Base-by-base conservation (phyloP, 352 stramenopile species). In the Globisporangium mamillatum region DNA sequence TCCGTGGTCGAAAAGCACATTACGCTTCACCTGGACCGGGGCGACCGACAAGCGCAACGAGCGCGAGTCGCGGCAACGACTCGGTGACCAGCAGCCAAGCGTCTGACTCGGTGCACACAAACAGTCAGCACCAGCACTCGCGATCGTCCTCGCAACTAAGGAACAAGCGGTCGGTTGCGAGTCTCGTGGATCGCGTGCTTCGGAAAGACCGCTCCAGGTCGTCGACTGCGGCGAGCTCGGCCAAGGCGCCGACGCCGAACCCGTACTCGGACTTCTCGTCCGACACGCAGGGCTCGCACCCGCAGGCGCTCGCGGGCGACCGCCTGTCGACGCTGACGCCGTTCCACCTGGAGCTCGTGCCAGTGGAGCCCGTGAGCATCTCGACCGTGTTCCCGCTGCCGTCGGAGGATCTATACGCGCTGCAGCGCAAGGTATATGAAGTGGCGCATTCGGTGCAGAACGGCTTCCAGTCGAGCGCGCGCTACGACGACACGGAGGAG, bases 361-460 rank as follows among this genome's bases (percentile, higher is more conserved):
- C 76, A 0, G 69, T 86, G 10, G 75, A 84, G 24, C 77, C 80
- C 2, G 64, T 75, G 44, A 82, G 70, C n/a, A 84, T 88, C 56
- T 79, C 78, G 41, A 83, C 79, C 1, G 61, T 88, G 3, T 88
- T 88, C 44, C 80, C 79, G 20, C 57, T 88, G 29, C 79, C 79
- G 18, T 79, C 75, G 0, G 76, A 82, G 34, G 79, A 88, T n/a
- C 64, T 83, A 9, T 84, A 81, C 57, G 78, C 74, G 3, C 55
- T 79, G 12, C 79, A 88, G 55, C 77, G 78, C 25, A 86, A 88
- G 57, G 73, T 86, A 2, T 76, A 85, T 60, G 78, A 85, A 50
- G 78, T 85, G 32, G 78, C 78, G 5, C 75, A 83, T 63, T 81
- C 76, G 25, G 78, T 85, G 18, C 73, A 81, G 46, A 81, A 68